These are phyloP conservation scores for Cydonia oblonga DNA, from an alignment of 331 rosid species.

Conservation along the genomic window DNA sequence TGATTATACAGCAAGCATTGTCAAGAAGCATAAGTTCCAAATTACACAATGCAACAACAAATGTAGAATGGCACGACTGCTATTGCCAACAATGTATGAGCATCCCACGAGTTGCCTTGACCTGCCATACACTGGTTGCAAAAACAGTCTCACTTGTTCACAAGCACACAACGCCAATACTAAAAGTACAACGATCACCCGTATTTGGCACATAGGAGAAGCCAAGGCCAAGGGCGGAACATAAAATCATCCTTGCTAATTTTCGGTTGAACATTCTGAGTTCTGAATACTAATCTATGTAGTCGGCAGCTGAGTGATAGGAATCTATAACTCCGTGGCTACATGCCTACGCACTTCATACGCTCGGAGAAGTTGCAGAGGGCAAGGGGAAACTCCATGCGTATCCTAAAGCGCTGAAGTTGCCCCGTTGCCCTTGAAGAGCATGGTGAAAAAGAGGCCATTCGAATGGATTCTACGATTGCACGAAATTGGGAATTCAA, in stretches of 20 bases:
- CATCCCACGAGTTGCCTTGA: background rate
- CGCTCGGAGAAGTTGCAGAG: background rate
- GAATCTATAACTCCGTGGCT: background rate
- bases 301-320: background rate
- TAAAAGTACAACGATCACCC: background rate
- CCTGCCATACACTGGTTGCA: background rate
- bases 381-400: background rate
- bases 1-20: too few species aligned
- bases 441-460: conserved; percentile 2
- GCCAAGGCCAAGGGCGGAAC: background rate
- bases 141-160: background rate
- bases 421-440: conserved; percentile 9
- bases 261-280: background rate
- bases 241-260: background rate
- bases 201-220: background rate
- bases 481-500: conserved; percentile 11
- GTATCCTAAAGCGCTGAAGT: background rate
- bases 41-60: background rate
- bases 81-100: background rate
- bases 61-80: background rate
- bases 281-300: background rate
- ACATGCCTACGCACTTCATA: background rate
- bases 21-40: background rate
- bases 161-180: background rate
- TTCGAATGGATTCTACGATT: background rate